phyloP scores from a whole-genome alignment of 2,329 filamentous ascomycete species.

The Teratosphaeria pseudoeucalypti region DNA sequence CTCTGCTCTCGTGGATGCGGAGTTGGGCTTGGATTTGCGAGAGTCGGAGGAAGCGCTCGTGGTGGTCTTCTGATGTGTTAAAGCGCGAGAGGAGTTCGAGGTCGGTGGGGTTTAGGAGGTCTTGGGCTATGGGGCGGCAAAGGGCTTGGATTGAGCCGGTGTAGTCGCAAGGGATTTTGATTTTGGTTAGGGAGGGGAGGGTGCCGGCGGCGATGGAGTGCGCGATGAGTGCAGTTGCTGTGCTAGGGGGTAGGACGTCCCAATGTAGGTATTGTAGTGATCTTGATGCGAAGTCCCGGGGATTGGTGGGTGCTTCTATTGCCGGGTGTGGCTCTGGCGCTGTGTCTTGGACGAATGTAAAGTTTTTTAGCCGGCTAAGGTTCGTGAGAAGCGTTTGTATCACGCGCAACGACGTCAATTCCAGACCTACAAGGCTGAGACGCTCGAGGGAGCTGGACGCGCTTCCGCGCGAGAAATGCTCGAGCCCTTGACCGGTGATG shows the following conservation, averaged over 20 bases:
- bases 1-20: constrained; percentile 50
- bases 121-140: constrained; percentile 51
- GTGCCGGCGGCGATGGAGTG: constrained; percentile 50
- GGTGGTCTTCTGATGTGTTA: constrained; percentile 3
- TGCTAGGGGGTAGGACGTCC: constrained; percentile 47
- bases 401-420: constrained; percentile 41
- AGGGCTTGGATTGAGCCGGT: constrained; percentile 59
- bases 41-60: constrained; percentile 20
- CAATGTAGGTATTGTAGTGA: constrained; percentile 46
- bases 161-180: constrained; percentile 59
- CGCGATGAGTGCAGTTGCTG: constrained; percentile 54
- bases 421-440: constrained; percentile 43
- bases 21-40: constrained; percentile 56
- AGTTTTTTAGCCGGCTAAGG: constrained; percentile 35
- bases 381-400: constrained; percentile 43
- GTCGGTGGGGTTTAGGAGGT: constrained; percentile 42
- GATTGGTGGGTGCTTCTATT: constrained; percentile 26
- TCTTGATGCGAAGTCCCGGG: constrained; percentile 34
- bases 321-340: constrained; percentile 36
- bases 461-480: constrained; percentile 37
- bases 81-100: constrained; percentile 8
- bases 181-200: constrained; percentile 50
- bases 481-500: constrained; percentile 45
- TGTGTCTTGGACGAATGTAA: constrained; percentile 43
- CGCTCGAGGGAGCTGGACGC: constrained; percentile 36